Percentiles rank a stretch among this genome's conserved stretches.
These are phyloP conservation scores for Mrakia frigida DNA, from an alignment of 768 basidiomycete species.

Conservation along the genomic window DNA sequence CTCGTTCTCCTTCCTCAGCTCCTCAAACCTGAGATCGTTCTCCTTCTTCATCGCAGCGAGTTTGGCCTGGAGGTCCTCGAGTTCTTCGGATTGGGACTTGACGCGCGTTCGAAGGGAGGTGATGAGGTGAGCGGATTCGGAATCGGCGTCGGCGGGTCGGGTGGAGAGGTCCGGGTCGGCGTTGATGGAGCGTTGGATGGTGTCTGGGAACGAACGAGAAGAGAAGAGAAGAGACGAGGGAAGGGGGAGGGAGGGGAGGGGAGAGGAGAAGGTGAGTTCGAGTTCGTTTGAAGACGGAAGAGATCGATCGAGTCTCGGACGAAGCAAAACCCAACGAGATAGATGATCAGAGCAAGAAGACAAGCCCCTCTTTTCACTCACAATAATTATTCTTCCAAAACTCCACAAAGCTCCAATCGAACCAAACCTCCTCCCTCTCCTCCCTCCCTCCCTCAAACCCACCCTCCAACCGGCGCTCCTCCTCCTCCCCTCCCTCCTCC, in stretches of 20 bases:
- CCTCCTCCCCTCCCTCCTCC: slow-evolving; percentile 50
- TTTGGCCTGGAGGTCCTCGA: slow-evolving; percentile 45
- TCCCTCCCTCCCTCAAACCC: slow-evolving; percentile 39
- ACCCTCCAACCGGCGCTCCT: slow-evolving; percentile 8
- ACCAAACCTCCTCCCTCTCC: slow-evolving; percentile 76
- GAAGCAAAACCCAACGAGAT: too few species aligned
- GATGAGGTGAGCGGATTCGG: slow-evolving; percentile 75
- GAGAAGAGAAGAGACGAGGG: neutral
- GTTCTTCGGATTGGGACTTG: slow-evolving; percentile 60
- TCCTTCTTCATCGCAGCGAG: slow-evolving; percentile 41
- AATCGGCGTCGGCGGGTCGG: slow-evolving; percentile 59
- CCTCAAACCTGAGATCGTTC: slow-evolving; percentile 17
- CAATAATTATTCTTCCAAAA: slow-evolving; percentile 99
- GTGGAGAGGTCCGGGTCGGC: slow-evolving; percentile 63
- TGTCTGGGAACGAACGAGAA: slow-evolving; percentile 50
- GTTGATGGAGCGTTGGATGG: slow-evolving; percentile 67
- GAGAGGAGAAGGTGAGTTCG: neutral
- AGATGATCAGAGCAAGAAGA: too few species aligned
- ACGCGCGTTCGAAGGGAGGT: slow-evolving; percentile 78
- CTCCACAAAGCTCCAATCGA: slow-evolving; percentile 96
- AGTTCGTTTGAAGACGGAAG: too few species aligned
- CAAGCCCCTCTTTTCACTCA: slow-evolving; percentile 49
- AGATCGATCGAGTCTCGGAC: too few species aligned
- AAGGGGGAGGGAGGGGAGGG: too few species aligned
- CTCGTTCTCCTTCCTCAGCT: slow-evolving; percentile 33